Conservation (phyloP, 305 asterid species). For the Solanum hybrid region DNA sequence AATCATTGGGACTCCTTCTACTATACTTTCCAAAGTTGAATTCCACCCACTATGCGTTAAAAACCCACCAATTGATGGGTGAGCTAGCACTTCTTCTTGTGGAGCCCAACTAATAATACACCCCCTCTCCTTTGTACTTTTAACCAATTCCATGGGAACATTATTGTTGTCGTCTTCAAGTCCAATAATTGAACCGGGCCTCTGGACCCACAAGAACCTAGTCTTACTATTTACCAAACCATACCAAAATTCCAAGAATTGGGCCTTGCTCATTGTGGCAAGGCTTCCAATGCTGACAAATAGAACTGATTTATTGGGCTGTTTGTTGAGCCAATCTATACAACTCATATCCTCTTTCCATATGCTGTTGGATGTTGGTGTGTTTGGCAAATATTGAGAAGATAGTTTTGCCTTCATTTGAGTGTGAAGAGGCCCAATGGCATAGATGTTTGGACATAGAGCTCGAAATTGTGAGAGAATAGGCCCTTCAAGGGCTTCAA, state of each 20-base stretch:
- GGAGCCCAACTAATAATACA: conserved; percentile 19
- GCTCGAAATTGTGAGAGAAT: conserved; percentile 12
- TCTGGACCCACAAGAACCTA: conserved; percentile 28
- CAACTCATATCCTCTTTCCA: conserved; percentile 29
- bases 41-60: conserved; percentile 21
- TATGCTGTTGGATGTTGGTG: not conserved
- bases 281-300: conserved; percentile 33
- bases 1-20: conserved; percentile 22
- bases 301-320: conserved; percentile 16
- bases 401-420: conserved; percentile 7
- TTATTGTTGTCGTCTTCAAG: not conserved
- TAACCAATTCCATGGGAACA: not conserved
- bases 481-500: conserved; percentile 25
- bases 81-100: conserved; percentile 17
- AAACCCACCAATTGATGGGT: conserved; percentile 12
- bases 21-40: conserved; percentile 18
- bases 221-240: conserved; percentile 20
- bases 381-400: not conserved
- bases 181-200: conserved; percentile 22
- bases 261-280: conserved; percentile 5
- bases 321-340: conserved; percentile 21
- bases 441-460: conserved; percentile 19
- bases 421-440: conserved; percentile 28
- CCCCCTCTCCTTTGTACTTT: conserved; percentile 11
- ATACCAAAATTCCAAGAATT: conserved; percentile 24